Conservation (phyloP, 163 green algal genomes). For the Chlamydomonas reinhardtii region DNA sequence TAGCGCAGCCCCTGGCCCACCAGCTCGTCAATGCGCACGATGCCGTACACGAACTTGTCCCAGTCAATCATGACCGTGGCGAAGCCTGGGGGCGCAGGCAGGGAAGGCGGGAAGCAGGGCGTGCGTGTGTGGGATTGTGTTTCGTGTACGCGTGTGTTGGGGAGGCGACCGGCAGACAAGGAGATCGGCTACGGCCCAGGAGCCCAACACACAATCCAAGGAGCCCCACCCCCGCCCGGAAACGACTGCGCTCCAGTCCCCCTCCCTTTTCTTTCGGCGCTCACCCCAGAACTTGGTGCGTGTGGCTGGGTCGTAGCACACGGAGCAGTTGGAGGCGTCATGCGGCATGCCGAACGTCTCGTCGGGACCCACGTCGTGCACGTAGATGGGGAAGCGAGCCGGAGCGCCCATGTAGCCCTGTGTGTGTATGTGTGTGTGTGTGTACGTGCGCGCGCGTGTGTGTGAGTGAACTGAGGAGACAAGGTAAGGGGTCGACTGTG, state of each 20-base stretch:
- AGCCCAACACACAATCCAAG: too few relatives aligned
- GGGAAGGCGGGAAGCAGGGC: not conserved
- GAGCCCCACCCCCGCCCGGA: not conserved
- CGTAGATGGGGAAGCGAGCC: slow-evolving; percentile 45
- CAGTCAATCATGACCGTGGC: slow-evolving; percentile 49
- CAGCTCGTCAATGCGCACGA: slow-evolving; percentile 33
- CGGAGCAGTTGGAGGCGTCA: slow-evolving; percentile 15
- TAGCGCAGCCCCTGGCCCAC: not conserved
- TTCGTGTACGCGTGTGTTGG: not conserved
- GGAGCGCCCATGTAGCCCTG: slow-evolving; percentile 33
- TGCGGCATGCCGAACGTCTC: slow-evolving; percentile 37
- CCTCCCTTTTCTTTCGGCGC: too few relatives aligned
- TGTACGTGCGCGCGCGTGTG: too few relatives aligned
- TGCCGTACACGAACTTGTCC: slow-evolving; percentile 17
- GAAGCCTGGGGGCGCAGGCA: slow-evolving; percentile 10
- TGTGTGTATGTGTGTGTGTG: too few relatives aligned
- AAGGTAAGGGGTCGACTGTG: too few relatives aligned
- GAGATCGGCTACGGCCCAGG: too few relatives aligned
- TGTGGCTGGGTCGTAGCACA: slow-evolving; percentile 32
- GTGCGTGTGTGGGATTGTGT: not conserved
- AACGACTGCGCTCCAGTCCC: not conserved
- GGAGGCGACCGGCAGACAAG: too few relatives aligned
- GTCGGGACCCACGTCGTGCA: slow-evolving; percentile 18
- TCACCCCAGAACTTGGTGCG: slow-evolving; percentile 47
- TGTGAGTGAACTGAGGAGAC: too few relatives aligned